Conservation (phyloP, 2,329 filamentous ascomycete genomes). For the Penicillium thymicola region DNA sequence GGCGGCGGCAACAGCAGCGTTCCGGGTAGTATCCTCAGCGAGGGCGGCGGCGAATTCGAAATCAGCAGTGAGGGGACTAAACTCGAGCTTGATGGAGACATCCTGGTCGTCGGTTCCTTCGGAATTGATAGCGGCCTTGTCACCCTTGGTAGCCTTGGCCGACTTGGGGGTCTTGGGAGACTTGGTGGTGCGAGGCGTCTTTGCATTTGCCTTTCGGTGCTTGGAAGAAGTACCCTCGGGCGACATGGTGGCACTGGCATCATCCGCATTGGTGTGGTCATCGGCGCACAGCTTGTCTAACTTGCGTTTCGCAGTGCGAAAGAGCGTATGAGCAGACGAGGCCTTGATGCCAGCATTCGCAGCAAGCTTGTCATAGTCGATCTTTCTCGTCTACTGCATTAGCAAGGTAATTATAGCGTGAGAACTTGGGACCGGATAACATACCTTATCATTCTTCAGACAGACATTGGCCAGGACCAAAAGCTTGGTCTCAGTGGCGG, state of each 20-base stretch:
- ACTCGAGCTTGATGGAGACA: neutral
- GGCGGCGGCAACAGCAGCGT: neutral
- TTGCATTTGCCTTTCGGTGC: neutral
- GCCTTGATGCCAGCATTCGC: neutral
- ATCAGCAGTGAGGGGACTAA: neutral
- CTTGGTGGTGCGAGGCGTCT: neutral
- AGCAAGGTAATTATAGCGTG: neutral
- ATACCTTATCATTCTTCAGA: neutral
- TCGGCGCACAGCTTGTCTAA: neutral
- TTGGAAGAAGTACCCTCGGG: neutral
- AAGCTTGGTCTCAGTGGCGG: neutral
- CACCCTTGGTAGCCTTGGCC: neutral
- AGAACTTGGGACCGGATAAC: neutral
- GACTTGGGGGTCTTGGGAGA: neutral
- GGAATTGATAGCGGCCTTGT: neutral
- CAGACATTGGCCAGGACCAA: neutral
- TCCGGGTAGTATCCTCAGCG: neutral
- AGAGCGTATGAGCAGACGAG: neutral
- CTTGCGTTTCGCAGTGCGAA: neutral
- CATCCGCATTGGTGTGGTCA: neutral
- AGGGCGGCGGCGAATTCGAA: too few relatives aligned
- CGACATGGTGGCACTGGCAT: neutral
- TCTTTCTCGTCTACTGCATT: neutral
- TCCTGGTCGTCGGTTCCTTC: neutral
- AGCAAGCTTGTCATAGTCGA: slow-evolving; percentile 3